Percentiles rank a stretch among this genome's conserved stretches.
Evolutionary conservation across 305 asterid genomes (phyloP).

Genomic region (Withania somnifera): DNA sequence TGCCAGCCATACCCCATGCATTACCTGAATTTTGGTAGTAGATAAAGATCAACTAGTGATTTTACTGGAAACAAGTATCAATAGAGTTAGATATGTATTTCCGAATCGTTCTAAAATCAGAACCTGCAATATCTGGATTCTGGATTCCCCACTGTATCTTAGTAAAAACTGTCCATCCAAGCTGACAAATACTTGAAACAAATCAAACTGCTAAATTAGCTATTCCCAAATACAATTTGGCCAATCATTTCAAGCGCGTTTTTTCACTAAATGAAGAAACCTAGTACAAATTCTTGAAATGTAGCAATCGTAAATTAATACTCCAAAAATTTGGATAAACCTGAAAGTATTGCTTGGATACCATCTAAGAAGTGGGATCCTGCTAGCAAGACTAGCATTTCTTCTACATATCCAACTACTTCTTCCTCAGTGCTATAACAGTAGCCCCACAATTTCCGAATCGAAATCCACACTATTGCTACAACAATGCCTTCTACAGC

Average conservation of each 20-base stretch:
- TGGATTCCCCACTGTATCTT: too few relatives aligned
- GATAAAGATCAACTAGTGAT: neutral
- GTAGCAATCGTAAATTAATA: neutral
- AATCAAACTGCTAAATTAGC: too few relatives aligned
- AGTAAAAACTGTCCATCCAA: too few relatives aligned
- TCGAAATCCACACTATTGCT: neutral
- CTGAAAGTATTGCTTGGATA: conserved; percentile 12
- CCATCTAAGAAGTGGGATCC: conserved; percentile 14
- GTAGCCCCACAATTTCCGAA: conserved; percentile 7
- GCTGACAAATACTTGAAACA: too few relatives aligned
- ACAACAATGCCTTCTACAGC: conserved; percentile 10
- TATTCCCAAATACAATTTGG: too few relatives aligned
- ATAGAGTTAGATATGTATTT: neutral
- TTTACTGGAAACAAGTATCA: neutral
- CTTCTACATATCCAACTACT: conserved; percentile 13
- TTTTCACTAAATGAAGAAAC: neutral
- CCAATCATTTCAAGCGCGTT: too few relatives aligned
- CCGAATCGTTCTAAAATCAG: too few relatives aligned
- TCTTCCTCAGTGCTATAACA: conserved; percentile 12
- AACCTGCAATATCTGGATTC: too few relatives aligned
- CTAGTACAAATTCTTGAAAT: neutral
- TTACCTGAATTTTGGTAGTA: conserved; percentile 4
- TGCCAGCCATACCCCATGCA: conserved; percentile 19
- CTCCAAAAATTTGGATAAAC: neutral
- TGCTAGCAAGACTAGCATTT: conserved; percentile 13